A percentile compares a stretch with the other conserved stretches of the same genome.
Conservation (phyloP, 192 early-diverging fungal species). For the Backusella tarrabulga region DNA sequence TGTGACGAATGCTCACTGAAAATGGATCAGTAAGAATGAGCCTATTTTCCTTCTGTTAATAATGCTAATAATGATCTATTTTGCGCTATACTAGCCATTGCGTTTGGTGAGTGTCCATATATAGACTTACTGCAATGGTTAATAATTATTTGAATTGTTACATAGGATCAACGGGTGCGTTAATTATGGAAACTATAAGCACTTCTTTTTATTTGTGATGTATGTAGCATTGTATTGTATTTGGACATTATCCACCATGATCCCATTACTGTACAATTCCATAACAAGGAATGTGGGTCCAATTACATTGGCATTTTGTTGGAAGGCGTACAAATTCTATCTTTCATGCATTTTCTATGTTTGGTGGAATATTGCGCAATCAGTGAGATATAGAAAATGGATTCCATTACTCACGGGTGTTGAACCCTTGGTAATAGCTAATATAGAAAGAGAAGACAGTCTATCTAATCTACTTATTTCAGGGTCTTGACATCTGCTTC, state of each 20-base stretch:
- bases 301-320: background rate
- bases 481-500: constrained; percentile 13
- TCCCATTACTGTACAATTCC: constrained; percentile 4
- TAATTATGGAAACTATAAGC: constrained; percentile 52
- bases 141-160: background rate
- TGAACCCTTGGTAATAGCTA: background rate
- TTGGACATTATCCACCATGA: constrained; percentile 26
- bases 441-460: background rate
- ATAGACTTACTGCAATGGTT: background rate
- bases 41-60: too few species aligned
- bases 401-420: constrained; percentile 10
- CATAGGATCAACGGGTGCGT: constrained; percentile 51
- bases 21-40: constrained; percentile 54
- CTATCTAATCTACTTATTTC: background rate
- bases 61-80: background rate
- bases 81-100: constrained; percentile 20
- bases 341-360: background rate
- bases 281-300: background rate
- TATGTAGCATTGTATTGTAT: constrained; percentile 46
- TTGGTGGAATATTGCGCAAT: background rate
- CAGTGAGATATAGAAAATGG: background rate
- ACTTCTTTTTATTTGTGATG: constrained; percentile 46
- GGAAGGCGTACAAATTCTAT: constrained; percentile 9
- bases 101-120: constrained; percentile 8
- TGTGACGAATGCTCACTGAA: constrained; percentile 49